Evolutionary conservation across 495 filamentous ascomycete species (phyloP).

Genomic region (Acidomyces sp.): DNA sequence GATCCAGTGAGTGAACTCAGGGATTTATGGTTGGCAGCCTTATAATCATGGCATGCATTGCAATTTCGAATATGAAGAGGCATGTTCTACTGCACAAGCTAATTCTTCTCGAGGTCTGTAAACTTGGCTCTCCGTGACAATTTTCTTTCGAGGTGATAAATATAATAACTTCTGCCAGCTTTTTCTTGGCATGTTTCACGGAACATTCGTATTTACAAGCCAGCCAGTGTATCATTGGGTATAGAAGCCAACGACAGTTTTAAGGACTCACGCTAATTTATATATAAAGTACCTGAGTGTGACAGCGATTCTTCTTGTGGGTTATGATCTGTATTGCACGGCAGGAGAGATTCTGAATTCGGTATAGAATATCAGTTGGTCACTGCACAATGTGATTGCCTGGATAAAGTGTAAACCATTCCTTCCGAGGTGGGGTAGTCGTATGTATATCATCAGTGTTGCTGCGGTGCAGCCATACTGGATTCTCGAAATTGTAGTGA

Average conservation of each 20-base stretch:
- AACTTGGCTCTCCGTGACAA: not conserved
- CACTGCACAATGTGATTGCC: constrained; percentile 30
- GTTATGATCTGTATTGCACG: not conserved
- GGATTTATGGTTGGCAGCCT: constrained; percentile 28
- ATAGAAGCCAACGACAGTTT: too few relatives aligned
- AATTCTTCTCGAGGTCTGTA: constrained; percentile 28
- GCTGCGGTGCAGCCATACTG: constrained; percentile 28
- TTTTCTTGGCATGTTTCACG: constrained; percentile 27
- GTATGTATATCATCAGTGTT: constrained; percentile 27
- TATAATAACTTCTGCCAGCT: constrained; percentile 19
- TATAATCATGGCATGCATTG: constrained; percentile 29
- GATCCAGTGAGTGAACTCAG: not conserved
- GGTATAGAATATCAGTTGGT: constrained; percentile 22
- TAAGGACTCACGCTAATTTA: not conserved
- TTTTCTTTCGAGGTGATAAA: not conserved
- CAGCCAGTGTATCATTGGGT: too few relatives aligned
- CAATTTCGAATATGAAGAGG: constrained; percentile 29
- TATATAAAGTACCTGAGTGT: constrained; percentile 29
- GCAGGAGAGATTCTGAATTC: not conserved
- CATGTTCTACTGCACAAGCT: constrained; percentile 30
- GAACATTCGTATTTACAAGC: constrained; percentile 28
- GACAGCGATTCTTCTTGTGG: constrained; percentile 24
- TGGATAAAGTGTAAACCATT: constrained; percentile 33
- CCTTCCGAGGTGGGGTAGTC: constrained; percentile 18
- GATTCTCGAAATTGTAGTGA: constrained; percentile 30